Evolutionary conservation across 192 early-diverging fungal genomes (phyloP), one percentile per base, ranked within the genome.

Genomic region (Rhizophagus sp.): DNA sequence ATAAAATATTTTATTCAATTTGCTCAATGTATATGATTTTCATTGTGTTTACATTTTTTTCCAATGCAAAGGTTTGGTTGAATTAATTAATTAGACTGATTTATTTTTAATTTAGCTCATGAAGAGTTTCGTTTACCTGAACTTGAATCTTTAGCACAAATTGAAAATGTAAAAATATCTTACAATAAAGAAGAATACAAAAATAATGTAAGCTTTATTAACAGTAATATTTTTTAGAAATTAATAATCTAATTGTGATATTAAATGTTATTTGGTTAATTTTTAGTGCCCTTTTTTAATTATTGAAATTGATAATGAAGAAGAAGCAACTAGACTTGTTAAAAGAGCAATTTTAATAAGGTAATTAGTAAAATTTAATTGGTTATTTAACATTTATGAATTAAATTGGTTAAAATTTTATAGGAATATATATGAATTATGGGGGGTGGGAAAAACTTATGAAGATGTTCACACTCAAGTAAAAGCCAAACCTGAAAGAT

Each of bases 301-400:
- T 25, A 89, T 98, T 7, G 85, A 93, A 50, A 84, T 96, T n/a
- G 87, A 85, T 13, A 89, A 87, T 0, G 88, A 89, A 12, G 92
- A 89, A 57, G 87, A 92, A 47, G 98, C 97, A 8, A 81, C 81
- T 10, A 88, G 88, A 75, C 89, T 99, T 22, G 85, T 96, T 2
- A 89, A 88, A 67, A 88, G 98, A 13, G 91, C 95, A 2, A 97
- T 99, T 74, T 91, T 99, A 39, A 90, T 94, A 80, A 94, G 90
- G 92, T 93, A 85, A 47, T 85, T 52, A 24, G 13, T 75, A 22
- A 24, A 13, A 10, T n/a, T 22, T 33, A 41, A 41, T 41, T 41
- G 39, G 8, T 41, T 34, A 5, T 24, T 13, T 39, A 30, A 12
- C 61, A 75, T 12, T 19, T 65, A 36, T 34, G 0, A 57, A 65